A percentile compares a stretch with the other conserved stretches of the same genome.
Evolutionary conservation across 2,329 filamentous ascomycete species (phyloP).

Genomic region (Aspergillus sp.): DNA sequence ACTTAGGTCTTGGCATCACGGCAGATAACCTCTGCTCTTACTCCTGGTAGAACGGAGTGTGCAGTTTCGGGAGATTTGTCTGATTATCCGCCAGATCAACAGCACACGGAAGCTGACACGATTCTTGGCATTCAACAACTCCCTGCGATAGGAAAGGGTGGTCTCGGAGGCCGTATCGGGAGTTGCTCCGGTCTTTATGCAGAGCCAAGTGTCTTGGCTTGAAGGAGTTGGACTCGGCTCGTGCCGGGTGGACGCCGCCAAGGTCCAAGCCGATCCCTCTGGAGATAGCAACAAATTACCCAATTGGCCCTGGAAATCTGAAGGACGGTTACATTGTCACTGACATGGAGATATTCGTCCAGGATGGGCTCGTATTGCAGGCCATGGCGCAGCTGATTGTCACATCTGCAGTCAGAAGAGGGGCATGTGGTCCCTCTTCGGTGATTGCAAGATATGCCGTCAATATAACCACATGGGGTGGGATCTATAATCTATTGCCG

Average conservation of each 20-base stretch:
- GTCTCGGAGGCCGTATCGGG: background rate
- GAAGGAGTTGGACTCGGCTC: background rate
- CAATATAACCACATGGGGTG: background rate
- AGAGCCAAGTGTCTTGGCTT: constrained; percentile 9
- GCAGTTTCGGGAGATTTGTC: background rate
- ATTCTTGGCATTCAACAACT: background rate
- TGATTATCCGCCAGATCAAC: background rate
- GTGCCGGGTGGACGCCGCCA: background rate
- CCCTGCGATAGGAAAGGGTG: background rate
- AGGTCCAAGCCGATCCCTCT: background rate
- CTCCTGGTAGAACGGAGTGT: background rate
- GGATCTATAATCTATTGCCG: background rate
- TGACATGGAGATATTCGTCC: background rate
- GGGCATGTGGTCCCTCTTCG: background rate
- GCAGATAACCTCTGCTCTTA: background rate
- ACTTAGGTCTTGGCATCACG: background rate
- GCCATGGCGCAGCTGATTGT: background rate
- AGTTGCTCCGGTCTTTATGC: background rate
- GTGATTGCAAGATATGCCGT: background rate
- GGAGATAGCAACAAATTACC: background rate
- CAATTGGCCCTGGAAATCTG: background rate
- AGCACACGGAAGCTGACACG: background rate
- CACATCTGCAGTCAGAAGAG: background rate
- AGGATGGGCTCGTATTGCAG: background rate
- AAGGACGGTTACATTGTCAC: background rate